phyloP scores from a whole-genome alignment of 345 rosid genomes.

The Turritis glabra region DNA sequence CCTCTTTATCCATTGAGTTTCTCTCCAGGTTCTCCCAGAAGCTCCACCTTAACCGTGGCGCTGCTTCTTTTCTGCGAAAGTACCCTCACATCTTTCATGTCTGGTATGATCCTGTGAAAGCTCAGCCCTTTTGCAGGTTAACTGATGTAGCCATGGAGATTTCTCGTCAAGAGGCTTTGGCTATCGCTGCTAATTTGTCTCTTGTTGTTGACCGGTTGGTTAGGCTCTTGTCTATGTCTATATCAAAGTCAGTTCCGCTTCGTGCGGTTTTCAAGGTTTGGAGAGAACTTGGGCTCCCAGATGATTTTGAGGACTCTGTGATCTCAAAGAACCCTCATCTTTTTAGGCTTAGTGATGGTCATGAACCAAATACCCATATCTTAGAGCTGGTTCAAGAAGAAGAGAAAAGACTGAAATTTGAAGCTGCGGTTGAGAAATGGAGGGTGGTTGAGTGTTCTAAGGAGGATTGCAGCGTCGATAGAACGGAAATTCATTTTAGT shows the following conservation, averaged over 20 bases:
- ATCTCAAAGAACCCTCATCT: constrained; percentile 54
- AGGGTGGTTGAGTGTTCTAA: constrained; percentile 65
- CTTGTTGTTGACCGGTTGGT: constrained; percentile 60
- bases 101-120: constrained; percentile 56
- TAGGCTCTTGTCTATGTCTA: constrained; percentile 66
- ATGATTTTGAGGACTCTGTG: constrained; percentile 89
- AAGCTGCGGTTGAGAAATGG: constrained; percentile 80
- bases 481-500: constrained; percentile 52
- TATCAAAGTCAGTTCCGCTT: constrained; percentile 69
- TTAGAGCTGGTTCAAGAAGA: constrained; percentile 56
- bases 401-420: constrained; percentile 33
- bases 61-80: constrained; percentile 68
- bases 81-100: constrained; percentile 79
- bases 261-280: constrained; percentile 88
- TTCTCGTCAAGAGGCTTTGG: constrained; percentile 59
- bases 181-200: constrained; percentile 48
- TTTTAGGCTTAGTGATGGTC: constrained; percentile 55
- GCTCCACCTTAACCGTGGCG: constrained; percentile 83
- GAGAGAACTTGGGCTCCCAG: constrained; percentile 94
- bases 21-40: constrained; percentile 79
- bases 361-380: constrained; percentile 72
- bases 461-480: constrained; percentile 53
- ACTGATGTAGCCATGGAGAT: constrained; percentile 58
- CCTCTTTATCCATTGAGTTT: constrained; percentile 73
- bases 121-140: constrained; percentile 63